These are phyloP conservation scores for Bryoglossum gracile DNA, from an alignment of 495 filamentous ascomycete species.

Conservation along the genomic window DNA sequence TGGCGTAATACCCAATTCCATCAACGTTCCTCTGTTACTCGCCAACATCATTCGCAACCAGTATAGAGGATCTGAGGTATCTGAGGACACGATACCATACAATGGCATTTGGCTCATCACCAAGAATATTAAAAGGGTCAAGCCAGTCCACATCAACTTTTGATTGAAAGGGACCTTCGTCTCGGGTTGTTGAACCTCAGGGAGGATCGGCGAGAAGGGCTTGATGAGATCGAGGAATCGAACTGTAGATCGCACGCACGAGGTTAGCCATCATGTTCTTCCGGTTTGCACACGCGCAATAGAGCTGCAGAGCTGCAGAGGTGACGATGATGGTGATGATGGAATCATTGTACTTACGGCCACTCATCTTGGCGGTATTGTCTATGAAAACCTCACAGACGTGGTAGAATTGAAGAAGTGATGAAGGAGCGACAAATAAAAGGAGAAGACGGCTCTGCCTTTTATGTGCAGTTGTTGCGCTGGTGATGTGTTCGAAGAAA, in stretches of 20 bases:
- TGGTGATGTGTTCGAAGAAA: constrained; percentile 22
- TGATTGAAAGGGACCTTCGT: constrained; percentile 97
- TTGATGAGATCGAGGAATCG: constrained; percentile 99
- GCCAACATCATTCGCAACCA: constrained; percentile 99
- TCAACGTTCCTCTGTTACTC: constrained; percentile 96
- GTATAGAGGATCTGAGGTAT: constrained; percentile 96
- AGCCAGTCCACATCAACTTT: constrained; percentile 98
- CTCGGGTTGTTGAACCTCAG: constrained; percentile 96
- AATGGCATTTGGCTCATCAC: constrained; percentile 99
- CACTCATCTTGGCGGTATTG: constrained; percentile 46
- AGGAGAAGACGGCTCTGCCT: constrained; percentile 18
- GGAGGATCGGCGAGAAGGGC: constrained; percentile 97
- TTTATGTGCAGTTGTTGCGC: constrained; percentile 20
- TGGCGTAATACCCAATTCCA: constrained; percentile 98
- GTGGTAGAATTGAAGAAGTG: constrained; percentile 21
- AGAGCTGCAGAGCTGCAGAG: constrained; percentile 8
- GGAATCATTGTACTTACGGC: constrained; percentile 38
- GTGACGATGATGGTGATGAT: too few species aligned
- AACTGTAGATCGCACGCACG: constrained; percentile 47
- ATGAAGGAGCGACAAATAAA: constrained; percentile 23
- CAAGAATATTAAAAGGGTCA: constrained; percentile 96
- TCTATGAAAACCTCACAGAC: constrained; percentile 27
- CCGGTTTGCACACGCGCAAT: constrained; percentile 9
- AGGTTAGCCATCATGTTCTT: constrained; percentile 21
- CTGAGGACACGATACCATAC: constrained; percentile 93